A percentile compares a stretch with the other conserved stretches of the same genome.
Evolutionary conservation across 2,329 filamentous ascomycete species (phyloP).

Genomic region (Venturia pyrina): DNA sequence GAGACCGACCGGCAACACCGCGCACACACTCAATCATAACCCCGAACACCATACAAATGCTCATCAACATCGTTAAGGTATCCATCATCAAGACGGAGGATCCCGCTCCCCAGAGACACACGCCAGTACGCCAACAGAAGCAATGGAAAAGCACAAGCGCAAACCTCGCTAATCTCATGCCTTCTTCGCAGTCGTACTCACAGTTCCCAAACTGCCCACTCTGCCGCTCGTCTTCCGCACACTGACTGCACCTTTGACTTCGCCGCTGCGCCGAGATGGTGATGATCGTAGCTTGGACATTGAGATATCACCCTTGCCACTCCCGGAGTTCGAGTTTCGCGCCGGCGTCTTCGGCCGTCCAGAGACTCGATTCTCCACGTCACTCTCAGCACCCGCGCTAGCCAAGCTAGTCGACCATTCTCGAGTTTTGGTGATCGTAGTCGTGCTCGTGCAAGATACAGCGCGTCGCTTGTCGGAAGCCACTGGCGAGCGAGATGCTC

Average conservation of each 20-base stretch:
- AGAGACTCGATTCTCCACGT: constrained; percentile 31
- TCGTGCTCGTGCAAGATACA: constrained; percentile 64
- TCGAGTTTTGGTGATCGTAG: constrained; percentile 48
- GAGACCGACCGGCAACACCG: background rate
- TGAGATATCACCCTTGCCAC: constrained; percentile 29
- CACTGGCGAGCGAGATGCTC: constrained; percentile 20
- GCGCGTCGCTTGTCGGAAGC: constrained; percentile 47
- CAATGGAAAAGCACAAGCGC: background rate
- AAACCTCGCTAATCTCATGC: background rate
- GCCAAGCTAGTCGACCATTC: constrained; percentile 22
- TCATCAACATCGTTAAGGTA: constrained; percentile 6
- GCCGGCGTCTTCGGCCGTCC: constrained; percentile 36
- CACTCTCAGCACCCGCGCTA: constrained; percentile 31
- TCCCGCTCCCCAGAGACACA: background rate
- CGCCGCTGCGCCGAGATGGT: constrained; percentile 30
- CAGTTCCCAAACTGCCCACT: constrained; percentile 35
- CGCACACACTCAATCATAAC: background rate
- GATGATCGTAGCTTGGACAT: constrained; percentile 34
- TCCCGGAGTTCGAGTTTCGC: constrained; percentile 23
- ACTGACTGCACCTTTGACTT: constrained; percentile 17
- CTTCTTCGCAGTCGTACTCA: constrained; percentile 2
- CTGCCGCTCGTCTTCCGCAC: constrained; percentile 42
- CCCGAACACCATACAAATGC: background rate
- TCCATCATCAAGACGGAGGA: background rate
- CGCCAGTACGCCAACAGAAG: background rate